Percentiles rank a stretch among this genome's conserved stretches.
Evolutionary conservation across 495 filamentous ascomycete genomes (phyloP).

Genomic region (Platismatia glauca): DNA sequence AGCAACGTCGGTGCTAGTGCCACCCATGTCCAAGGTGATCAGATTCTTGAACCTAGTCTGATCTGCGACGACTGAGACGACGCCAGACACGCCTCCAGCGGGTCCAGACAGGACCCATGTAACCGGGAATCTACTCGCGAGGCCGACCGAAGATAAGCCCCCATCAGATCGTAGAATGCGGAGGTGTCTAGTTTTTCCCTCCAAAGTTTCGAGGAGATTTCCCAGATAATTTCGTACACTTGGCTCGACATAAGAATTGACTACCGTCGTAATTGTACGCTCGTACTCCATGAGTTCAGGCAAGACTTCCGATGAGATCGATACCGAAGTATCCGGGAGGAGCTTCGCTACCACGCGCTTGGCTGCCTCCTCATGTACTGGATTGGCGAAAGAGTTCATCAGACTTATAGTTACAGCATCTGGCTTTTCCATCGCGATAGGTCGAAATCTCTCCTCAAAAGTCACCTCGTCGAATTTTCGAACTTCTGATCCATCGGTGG

Average conservation of each 20-base stretch:
- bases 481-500: conserved; percentile 36
- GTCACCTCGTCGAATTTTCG: conserved; percentile 33
- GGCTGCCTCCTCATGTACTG: conserved; percentile 34
- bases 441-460: conserved; percentile 28
- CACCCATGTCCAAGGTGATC: conserved; percentile 45
- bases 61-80: conserved; percentile 38
- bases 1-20: conserved; percentile 42
- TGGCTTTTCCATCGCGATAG: conserved; percentile 30
- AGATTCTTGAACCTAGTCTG: conserved; percentile 41
- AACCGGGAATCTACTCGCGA: conserved; percentile 39
- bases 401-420: conserved; percentile 41
- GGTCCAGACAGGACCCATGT: conserved; percentile 43
- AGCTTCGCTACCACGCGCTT: conserved; percentile 34
- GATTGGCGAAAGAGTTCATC: conserved; percentile 41
- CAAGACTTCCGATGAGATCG: conserved; percentile 39
- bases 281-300: conserved; percentile 45
- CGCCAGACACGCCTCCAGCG: conserved; percentile 40
- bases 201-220: conserved; percentile 32
- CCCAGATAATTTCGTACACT: conserved; percentile 38
- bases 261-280: conserved; percentile 42
- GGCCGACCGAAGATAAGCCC: conserved; percentile 36
- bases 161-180: conserved; percentile 44
- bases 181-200: conserved; percentile 34
- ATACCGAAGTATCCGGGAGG: conserved; percentile 32
- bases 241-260: conserved; percentile 43